Evolutionary conservation across 768 basidiomycete species (phyloP).

Genomic region (Psilocybe sp.): DNA sequence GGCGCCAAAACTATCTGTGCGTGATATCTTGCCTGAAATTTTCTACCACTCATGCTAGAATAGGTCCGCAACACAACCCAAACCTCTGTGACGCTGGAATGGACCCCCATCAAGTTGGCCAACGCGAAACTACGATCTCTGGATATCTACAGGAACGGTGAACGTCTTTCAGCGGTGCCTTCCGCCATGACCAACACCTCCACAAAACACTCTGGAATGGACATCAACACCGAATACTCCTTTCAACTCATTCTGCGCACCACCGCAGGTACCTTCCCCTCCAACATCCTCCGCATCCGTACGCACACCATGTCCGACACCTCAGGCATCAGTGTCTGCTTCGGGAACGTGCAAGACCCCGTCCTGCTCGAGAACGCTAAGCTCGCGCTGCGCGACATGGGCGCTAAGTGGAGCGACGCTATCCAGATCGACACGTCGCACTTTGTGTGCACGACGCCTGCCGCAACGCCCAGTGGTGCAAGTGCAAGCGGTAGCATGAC

Average conservation of each 20-base stretch:
- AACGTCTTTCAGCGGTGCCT: conserved; percentile 84
- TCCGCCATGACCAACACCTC: conserved; percentile 82
- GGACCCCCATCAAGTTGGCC: conserved; percentile 84
- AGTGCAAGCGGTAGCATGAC: conserved; percentile 49
- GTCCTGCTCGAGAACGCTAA: conserved; percentile 80
- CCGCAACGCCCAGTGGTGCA: conserved; percentile 58
- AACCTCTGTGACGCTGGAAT: conserved; percentile 95
- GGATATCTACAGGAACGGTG: conserved; percentile 90
- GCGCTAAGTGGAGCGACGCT: conserved; percentile 85
- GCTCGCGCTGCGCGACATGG: conserved; percentile 78
- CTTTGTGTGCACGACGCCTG: conserved; percentile 93
- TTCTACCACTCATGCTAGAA: background rate
- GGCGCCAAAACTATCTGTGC: conserved; percentile 71
- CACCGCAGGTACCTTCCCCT: conserved; percentile 86
- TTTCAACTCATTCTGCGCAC: conserved; percentile 95
- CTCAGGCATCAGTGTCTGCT: conserved; percentile 92
- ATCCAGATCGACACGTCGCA: conserved; percentile 99
- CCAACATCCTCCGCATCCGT: conserved; percentile 75
- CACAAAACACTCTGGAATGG: conserved; percentile 81
- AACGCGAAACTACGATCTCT: conserved; percentile 83
- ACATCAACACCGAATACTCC: conserved; percentile 80
- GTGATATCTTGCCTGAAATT: conserved; percentile 13
- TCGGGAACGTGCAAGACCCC: conserved; percentile 82
- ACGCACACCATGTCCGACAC: conserved; percentile 97
- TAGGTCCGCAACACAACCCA: conserved; percentile 93